Percentiles rank a stretch among this genome's conserved stretches.
Evolutionary conservation across 1,139 yeast species (phyloP).

Genomic region (Geotrichum restrictum): DNA sequence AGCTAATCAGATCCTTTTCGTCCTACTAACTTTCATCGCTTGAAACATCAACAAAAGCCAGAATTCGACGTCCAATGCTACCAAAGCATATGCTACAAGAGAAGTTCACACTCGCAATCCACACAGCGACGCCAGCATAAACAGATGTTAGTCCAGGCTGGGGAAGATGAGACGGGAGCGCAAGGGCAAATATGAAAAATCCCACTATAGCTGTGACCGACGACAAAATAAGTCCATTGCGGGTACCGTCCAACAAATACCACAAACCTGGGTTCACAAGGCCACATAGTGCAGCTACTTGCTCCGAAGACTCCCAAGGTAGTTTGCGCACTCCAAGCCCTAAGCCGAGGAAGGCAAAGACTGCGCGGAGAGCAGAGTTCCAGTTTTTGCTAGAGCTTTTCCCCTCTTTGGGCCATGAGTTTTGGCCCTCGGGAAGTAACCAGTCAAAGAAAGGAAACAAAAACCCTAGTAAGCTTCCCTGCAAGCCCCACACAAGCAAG

Average conservation of each 20-base stretch:
- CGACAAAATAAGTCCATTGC: constrained; percentile 51
- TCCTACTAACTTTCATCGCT: too few relatives aligned
- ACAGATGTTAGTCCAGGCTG: constrained; percentile 17
- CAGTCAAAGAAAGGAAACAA: constrained; percentile 59
- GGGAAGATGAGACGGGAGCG: constrained; percentile 34
- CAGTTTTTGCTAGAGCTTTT: constrained; percentile 37
- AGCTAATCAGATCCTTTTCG: too few relatives aligned
- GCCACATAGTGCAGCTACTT: constrained; percentile 54
- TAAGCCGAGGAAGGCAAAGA: constrained; percentile 75
- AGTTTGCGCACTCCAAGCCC: constrained; percentile 77
- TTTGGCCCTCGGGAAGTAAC: constrained; percentile 39
- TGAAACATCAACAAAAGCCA: too few relatives aligned
- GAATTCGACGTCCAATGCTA: too few relatives aligned
- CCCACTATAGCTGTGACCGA: constrained; percentile 34
- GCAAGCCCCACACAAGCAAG: constrained; percentile 43
- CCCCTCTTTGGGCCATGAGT: constrained; percentile 15
- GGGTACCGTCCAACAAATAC: constrained; percentile 72
- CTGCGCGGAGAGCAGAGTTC: constrained; percentile 52
- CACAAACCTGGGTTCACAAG: constrained; percentile 74
- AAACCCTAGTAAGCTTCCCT: constrained; percentile 62
- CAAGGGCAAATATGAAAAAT: constrained; percentile 31
- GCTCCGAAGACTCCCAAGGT: constrained; percentile 73
- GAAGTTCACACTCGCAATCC: constrained; percentile 62
- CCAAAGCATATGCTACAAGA: constrained; percentile 68
- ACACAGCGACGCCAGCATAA: constrained; percentile 38